These are phyloP conservation scores for Aaosphaeria arxii DNA, from an alignment of 2,329 filamentous ascomycete genomes.

Conservation along the genomic window DNA sequence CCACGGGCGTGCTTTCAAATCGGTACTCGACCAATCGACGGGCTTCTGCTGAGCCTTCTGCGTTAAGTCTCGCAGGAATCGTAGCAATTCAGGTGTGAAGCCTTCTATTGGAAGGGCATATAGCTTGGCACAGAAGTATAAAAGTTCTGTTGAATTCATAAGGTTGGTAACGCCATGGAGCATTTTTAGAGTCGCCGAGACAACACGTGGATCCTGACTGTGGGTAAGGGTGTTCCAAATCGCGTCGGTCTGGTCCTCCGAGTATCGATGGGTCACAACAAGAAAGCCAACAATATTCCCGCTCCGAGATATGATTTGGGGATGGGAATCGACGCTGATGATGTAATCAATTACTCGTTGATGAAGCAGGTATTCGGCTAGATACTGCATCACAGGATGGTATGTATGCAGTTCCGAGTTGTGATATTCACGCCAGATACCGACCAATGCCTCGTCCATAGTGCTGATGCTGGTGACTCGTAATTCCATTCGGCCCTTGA, in stretches of 20 bases:
- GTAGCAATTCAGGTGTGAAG: conserved; percentile 28
- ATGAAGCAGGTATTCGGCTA: conserved; percentile 66
- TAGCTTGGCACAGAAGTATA: conserved; percentile 68
- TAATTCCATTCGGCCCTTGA: conserved; percentile 85
- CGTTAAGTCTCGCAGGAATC: conserved; percentile 27
- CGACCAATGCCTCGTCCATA: conserved; percentile 69
- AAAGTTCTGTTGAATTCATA: conserved; percentile 44
- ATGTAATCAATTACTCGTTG: conserved; percentile 81
- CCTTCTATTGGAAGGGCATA: conserved; percentile 38
- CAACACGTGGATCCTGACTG: conserved; percentile 80
- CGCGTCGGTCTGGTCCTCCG: conserved; percentile 67
- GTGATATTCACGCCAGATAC: conserved; percentile 55
- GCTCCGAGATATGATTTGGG: conserved; percentile 79
- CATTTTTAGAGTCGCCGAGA: conserved; percentile 74
- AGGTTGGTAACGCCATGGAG: conserved; percentile 49
- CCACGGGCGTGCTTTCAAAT: conserved; percentile 42
- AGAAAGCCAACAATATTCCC: conserved; percentile 85
- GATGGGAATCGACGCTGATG: conserved; percentile 85
- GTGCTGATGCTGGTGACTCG: conserved; percentile 74
- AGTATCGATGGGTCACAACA: conserved; percentile 73
- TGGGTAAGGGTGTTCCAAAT: conserved; percentile 82
- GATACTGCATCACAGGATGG: conserved; percentile 60
- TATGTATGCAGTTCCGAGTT: conserved; percentile 30
- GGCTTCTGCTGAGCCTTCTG: conserved; percentile 15
- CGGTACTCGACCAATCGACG: conserved; percentile 9